A percentile compares a stretch with the other conserved stretches of the same genome.
Evolutionary conservation across 345 rosid species (phyloP).

Genomic region (Aquilaria sinensis): DNA sequence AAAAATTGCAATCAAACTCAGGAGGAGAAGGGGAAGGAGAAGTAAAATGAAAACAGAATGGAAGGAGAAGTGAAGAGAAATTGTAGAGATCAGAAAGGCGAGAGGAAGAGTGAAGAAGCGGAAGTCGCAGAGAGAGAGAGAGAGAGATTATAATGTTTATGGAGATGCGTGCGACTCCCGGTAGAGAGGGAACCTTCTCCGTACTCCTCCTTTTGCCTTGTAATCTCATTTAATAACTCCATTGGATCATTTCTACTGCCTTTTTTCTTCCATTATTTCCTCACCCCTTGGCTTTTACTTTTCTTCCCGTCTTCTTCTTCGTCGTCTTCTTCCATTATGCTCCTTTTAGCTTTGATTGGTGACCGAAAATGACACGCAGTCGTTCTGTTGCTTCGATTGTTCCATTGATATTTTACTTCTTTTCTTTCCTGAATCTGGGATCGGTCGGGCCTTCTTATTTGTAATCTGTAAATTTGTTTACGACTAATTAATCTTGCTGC

Average conservation of each 20-base stretch:
- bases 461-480: not conserved
- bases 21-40: not conserved
- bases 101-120: conserved; percentile 4
- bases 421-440: conserved; percentile 30
- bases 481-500: conserved; percentile 1
- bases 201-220: conserved; percentile 56
- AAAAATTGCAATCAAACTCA: too few species aligned
- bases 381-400: conserved; percentile 23
- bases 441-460: conserved; percentile 17
- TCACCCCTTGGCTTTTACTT: not conserved
- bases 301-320: not conserved
- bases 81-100: conserved; percentile 14
- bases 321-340: conserved; percentile 14
- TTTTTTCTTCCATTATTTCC: not conserved
- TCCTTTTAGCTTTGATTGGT: conserved; percentile 1
- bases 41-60: not conserved
- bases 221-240: conserved; percentile 28
- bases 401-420: conserved; percentile 24
- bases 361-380: not conserved
- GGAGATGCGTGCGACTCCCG: conserved; percentile 65
- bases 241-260: conserved; percentile 39
- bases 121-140: not conserved
- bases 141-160: conserved; percentile 6
- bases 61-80: not conserved
- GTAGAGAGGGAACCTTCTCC: conserved; percentile 56